Evolutionary conservation across 2,329 filamentous ascomycete species (phyloP).

Genomic region (Fusarium solani-melongenae): DNA sequence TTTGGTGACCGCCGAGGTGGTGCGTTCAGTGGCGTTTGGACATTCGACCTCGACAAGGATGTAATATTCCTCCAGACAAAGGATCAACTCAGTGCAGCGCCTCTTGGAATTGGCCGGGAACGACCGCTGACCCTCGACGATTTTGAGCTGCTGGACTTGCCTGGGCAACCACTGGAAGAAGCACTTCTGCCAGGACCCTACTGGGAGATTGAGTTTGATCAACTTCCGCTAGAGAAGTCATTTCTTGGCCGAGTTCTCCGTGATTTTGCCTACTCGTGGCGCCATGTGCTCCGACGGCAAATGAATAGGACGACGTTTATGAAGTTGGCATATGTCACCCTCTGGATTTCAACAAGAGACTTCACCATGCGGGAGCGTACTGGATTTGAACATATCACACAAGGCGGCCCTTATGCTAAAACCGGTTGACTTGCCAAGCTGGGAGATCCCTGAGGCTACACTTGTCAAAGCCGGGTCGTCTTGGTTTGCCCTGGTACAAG

Average conservation of each 20-base stretch:
- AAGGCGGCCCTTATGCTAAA: constrained; percentile 9
- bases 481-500: constrained; percentile 29
- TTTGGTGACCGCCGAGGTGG: neutral
- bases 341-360: constrained; percentile 13
- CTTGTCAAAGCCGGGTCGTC: constrained; percentile 20
- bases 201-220: constrained; percentile 23
- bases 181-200: constrained; percentile 9
- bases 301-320: constrained; percentile 29
- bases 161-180: neutral
- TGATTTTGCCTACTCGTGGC: constrained; percentile 36
- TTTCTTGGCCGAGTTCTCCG: constrained; percentile 23
- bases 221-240: neutral
- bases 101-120: constrained; percentile 15
- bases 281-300: constrained; percentile 29
- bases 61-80: neutral
- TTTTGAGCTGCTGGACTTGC: constrained; percentile 4
- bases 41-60: neutral
- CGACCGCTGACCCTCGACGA: constrained; percentile 25
- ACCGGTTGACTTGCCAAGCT: constrained; percentile 24
- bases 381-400: constrained; percentile 14
- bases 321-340: constrained; percentile 27
- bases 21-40: neutral
- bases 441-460: constrained; percentile 16
- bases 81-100: neutral
- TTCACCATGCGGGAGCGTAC: constrained; percentile 1